Evolutionary conservation across 108 stramenopile genomes (phyloP).

Genomic region (Stephanodiscus minutulus): DNA sequence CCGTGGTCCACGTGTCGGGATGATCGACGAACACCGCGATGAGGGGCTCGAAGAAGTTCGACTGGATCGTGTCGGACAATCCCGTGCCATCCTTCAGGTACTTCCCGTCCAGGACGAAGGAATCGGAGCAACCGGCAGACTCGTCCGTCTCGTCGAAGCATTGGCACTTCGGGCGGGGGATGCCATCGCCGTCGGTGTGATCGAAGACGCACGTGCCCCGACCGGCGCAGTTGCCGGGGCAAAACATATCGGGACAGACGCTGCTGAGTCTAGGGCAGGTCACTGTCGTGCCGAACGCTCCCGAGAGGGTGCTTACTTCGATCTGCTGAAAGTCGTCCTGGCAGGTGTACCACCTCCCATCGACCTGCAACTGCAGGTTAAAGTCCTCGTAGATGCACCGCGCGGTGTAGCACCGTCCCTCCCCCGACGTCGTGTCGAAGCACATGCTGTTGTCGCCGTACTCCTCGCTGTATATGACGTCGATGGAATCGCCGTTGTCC

Average conservation of each 20-base stretch:
- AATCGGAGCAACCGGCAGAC: constrained; percentile 79
- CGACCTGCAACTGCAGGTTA: constrained; percentile 50
- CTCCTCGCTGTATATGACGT: constrained; percentile 64
- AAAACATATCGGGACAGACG: constrained; percentile 85
- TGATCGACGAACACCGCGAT: constrained; percentile 88
- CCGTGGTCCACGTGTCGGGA: constrained; percentile 81
- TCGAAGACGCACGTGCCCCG: constrained; percentile 75
- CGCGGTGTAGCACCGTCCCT: constrained; percentile 76
- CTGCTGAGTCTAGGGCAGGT: constrained; percentile 58
- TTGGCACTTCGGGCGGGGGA: constrained; percentile 63
- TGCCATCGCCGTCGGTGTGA: constrained; percentile 49
- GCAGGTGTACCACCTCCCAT: constrained; percentile 64
- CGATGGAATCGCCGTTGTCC: constrained; percentile 61
- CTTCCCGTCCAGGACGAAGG: constrained; percentile 67
- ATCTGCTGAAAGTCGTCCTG: constrained; percentile 77
- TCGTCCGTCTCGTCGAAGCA: constrained; percentile 79
- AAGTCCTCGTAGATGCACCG: constrained; percentile 55
- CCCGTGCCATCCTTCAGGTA: constrained; percentile 67
- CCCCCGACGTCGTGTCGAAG: constrained; percentile 66
- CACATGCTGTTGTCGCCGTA: constrained; percentile 75
- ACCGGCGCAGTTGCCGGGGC: constrained; percentile 82
- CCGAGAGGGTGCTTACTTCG: constrained; percentile 40
- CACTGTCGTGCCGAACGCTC: constrained; percentile 45
- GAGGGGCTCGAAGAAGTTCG: constrained; percentile 83
- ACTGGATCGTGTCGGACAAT: constrained; percentile 69